Percentiles rank a stretch among this genome's conserved stretches.
Evolutionary conservation across 1,139 yeast species (phyloP).

Genomic region (Yamadazyma dushanensis): DNA sequence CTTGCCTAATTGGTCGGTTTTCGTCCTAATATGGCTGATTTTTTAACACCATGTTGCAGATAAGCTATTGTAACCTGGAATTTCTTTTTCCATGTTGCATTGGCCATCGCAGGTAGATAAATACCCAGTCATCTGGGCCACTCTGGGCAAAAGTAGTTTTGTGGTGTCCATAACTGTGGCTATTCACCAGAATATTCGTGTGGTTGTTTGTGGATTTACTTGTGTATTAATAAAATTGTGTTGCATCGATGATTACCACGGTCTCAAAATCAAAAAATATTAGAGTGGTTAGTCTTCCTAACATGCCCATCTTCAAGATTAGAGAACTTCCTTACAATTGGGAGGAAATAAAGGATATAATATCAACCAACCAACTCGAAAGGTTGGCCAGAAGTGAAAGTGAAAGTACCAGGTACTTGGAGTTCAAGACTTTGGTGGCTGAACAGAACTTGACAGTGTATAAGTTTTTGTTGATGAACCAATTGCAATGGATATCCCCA

Average conservation of each 20-base stretch:
- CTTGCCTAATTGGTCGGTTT: too few species aligned
- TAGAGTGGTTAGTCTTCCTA: slow-evolving; percentile 27
- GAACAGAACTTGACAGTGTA: slow-evolving; percentile 28
- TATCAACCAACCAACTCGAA: slow-evolving; percentile 34
- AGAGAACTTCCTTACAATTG: slow-evolving; percentile 33
- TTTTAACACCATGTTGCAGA: neutral
- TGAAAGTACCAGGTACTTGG: slow-evolving; percentile 33
- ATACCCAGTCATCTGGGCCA: neutral
- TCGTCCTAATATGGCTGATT: too few species aligned
- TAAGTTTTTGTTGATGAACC: slow-evolving; percentile 36
- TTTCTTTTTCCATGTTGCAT: slow-evolving; percentile 1
- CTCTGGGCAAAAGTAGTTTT: too few species aligned
- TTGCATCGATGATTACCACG: slow-evolving; percentile 3
- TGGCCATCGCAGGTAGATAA: neutral
- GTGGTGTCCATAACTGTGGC: too few species aligned
- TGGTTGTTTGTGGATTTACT: too few species aligned
- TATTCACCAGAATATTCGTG: too few species aligned
- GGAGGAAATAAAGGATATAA: slow-evolving; percentile 34
- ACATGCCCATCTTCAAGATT: slow-evolving; percentile 45
- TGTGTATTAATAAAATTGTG: too few species aligned
- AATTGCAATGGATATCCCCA: slow-evolving; percentile 35
- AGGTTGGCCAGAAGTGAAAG: slow-evolving; percentile 39
- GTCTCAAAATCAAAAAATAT: slow-evolving; percentile 9
- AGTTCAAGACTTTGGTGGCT: slow-evolving; percentile 33
- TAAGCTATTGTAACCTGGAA: neutral